Evolutionary conservation across 805 yeast genomes (phyloP), one percentile per base, ranked within the genome.

Genomic region (Saturnispora hagleri): DNA sequence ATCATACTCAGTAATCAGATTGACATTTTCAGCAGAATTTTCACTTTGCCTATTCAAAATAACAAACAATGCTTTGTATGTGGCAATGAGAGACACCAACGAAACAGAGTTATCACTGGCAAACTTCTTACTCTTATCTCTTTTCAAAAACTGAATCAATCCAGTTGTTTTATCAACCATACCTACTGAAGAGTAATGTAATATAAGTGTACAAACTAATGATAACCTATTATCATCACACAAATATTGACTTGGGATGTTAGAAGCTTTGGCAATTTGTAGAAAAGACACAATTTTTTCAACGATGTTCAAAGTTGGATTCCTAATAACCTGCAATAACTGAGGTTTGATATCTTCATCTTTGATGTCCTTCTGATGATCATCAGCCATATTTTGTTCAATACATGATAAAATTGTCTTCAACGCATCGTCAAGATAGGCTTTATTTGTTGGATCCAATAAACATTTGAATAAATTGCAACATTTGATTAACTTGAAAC

Each of bases 221-320:
- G 64, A 58, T 9, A 67, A 48, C 51, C 68, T 57, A 42, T 63
- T 64, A 41, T 65, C 69, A 43, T 64, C 62, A 15, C 62, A 53
- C 6, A 66, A 54, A 17, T 64, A 53, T 20, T 33, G 20, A 34
- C 36, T 35, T 10, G 42, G 20, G 6, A 36, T 17, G 22, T 33
- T 12, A 26, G 17, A 22, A 17, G n/a, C n/a, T 35, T 46, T 33
- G 28, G 42, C 31, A 18, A 46, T 46, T 42, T 50, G 31, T 18
- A 55, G 13, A 18, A 47, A 18, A 3, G 15, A 20, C 5, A 55
- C 27, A 15, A 55, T 22, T n/a, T 35, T 43, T 18, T 48, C 47
- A 17, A 18, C n/a, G 6, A 46, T 40, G 10, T 44, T 50, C 20
- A 47, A 52, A n/a, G 54, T 53, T 15, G 36, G 31, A 10, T 47